phyloP scores from a whole-genome alignment of 176 grass and related monocot genomes.

The Triticum turgidum region DNA sequence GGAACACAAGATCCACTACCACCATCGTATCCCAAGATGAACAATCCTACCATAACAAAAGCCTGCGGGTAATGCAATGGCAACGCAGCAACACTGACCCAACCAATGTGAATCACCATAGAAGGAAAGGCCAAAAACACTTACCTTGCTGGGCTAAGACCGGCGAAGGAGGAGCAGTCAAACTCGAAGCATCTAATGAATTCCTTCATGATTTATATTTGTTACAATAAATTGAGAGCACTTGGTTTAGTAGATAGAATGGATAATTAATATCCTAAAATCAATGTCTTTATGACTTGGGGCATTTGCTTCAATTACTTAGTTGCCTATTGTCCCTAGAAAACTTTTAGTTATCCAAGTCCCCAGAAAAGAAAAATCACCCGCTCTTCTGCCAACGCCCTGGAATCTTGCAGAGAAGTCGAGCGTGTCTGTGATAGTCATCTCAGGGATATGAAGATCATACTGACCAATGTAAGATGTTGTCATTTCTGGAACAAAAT shows the following conservation, averaged over 20 bases:
- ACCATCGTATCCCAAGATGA: no score
- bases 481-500: constrained; percentile 29
- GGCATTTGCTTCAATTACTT: background rate
- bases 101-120: no score
- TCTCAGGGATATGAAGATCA: constrained; percentile 67
- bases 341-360: no score
- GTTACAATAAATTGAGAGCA: background rate
- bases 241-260: background rate
- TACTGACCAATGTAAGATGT: constrained; percentile 60
- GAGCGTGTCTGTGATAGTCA: constrained; percentile 66
- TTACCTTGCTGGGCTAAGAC: no score
- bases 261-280: background rate
- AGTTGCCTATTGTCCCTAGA: background rate
- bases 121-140: no score
- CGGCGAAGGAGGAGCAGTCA: no score
- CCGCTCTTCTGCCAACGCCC: constrained; percentile 18
- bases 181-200: constrained; percentile 28
- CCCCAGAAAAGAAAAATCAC: background rate
- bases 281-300: background rate
- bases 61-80: no score
- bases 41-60: no score
- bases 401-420: constrained; percentile 82
- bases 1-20: no score
- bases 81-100: no score
- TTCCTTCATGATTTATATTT: constrained; percentile 47